phyloP scores from a whole-genome alignment of 2,329 filamentous ascomycete genomes.

The Cordyceps javanica region DNA sequence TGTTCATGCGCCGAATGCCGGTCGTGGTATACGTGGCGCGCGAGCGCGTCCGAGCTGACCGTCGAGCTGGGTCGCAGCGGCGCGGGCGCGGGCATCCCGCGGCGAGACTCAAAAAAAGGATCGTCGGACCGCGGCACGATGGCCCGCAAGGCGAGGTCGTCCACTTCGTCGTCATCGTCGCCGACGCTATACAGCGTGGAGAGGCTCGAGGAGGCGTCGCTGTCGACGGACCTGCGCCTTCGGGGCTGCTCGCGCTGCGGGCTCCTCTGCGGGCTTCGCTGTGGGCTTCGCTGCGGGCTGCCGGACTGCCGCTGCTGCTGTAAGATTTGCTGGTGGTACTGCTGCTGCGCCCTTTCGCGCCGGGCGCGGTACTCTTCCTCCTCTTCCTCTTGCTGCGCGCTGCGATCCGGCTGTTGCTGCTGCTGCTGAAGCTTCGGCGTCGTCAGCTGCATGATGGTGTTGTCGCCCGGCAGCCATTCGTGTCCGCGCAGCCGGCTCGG shows the following conservation, averaged over 20 bases:
- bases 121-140: slow-evolving; percentile 18
- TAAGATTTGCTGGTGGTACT: slow-evolving; percentile 13
- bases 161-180: slow-evolving; percentile 28
- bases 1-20: neutral
- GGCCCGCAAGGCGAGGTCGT: slow-evolving; percentile 17
- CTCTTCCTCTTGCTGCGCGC: neutral
- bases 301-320: slow-evolving; percentile 11
- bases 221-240: slow-evolving; percentile 31
- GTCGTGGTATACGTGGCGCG: neutral
- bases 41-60: slow-evolving; percentile 1
- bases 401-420: no score
- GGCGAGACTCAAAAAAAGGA: slow-evolving; percentile 25
- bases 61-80: slow-evolving; percentile 12
- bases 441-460: neutral
- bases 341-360: slow-evolving; percentile 3
- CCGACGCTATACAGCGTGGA: slow-evolving; percentile 52
- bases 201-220: slow-evolving; percentile 45
- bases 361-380: neutral
- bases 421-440: neutral
- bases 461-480: slow-evolving; percentile 21
- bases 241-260: neutral
- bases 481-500: slow-evolving; percentile 33
- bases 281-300: slow-evolving; percentile 16
- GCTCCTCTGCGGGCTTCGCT: slow-evolving; percentile 13
- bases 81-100: neutral